Conservation (phyloP, 1,139 yeast species). For the Geotrichum candidum region DNA sequence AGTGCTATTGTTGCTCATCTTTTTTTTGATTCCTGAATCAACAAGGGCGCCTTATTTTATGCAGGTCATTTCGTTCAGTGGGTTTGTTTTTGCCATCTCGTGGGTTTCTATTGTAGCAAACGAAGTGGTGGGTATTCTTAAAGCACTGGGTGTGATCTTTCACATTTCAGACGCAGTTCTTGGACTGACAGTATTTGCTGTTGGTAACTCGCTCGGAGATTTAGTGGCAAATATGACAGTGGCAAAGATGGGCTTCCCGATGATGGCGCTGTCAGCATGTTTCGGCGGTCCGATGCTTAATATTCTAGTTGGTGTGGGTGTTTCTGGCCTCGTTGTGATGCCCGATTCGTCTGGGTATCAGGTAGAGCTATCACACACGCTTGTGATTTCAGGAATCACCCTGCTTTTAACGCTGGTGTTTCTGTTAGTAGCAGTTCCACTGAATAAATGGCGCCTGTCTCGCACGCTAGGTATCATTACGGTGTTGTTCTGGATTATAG, state of each 20-base stretch:
- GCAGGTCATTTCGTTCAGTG: conserved; percentile 35
- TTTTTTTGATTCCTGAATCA: conserved; percentile 15
- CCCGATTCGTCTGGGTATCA: conserved; percentile 27
- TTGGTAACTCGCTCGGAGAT: conserved; percentile 91
- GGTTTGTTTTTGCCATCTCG: conserved; percentile 61
- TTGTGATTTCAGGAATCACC: conserved; percentile 48
- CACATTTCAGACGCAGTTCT: conserved; percentile 70
- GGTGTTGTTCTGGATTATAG: conserved; percentile 51
- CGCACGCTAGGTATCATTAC: conserved; percentile 49
- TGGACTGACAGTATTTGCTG: conserved; percentile 82
- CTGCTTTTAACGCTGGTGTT: conserved; percentile 50
- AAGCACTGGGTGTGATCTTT: conserved; percentile 54
- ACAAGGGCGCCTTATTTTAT: conserved; percentile 15
- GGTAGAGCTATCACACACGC: conserved; percentile 43
- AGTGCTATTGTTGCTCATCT: conserved; percentile 14
- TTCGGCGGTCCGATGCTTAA: conserved; percentile 85
- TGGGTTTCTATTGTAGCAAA: conserved; percentile 78
- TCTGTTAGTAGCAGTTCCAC: conserved; percentile 51
- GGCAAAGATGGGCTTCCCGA: conserved; percentile 79
- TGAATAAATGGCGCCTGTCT: conserved; percentile 62
- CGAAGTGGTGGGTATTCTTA: conserved; percentile 63
- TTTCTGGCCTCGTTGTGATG: conserved; percentile 56
- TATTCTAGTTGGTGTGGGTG: conserved; percentile 56
- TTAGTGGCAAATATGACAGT: conserved; percentile 78
- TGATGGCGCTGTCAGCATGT: conserved; percentile 92